Evolutionary conservation across 2,329 filamentous ascomycete genomes (phyloP), one percentile per base, ranked within the genome.

Genomic region (Ophiocordyceps robertsii): DNA sequence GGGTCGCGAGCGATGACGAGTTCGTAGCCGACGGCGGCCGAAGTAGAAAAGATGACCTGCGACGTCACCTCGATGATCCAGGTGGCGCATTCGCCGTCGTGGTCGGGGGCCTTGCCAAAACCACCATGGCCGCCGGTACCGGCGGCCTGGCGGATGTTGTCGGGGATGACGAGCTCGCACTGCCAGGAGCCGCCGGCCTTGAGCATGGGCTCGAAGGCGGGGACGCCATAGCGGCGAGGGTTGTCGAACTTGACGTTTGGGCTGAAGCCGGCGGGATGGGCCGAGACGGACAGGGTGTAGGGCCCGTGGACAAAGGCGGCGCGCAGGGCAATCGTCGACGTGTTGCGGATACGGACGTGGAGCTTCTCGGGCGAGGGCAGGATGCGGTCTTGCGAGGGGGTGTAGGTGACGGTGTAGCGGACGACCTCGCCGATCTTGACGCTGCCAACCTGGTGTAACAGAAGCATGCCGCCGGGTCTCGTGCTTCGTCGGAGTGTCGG

Each of bases 281-380:
- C 84, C 41, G 89, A 80, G 39, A 89, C 82, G 54, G 87, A 88
- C 32, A 96, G 73, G 1, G 82, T 93, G 59, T 98, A 98, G 1
- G 92, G 92, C 0, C 92, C 92, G 64, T 95, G 92, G 42, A 98
- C 82, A 60, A 95, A 98, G 44, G 92, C 92, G 42, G 92, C 92
- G 56, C 92, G 85, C 33, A 96, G 70, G 14, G 92, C 85, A 49
- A 95, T 85, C 44, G 86, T 83, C 33, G 84, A 92, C 10, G 85
- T 89, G 62, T 98, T 98, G 60, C 85, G 90, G 59, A 98, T 80
- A 53, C 85, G 87, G 38, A 98, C 76, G 62, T 86, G 77, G 32
- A 98, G 77, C 53, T 79, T 73, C 49, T 82, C 69, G 27, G 90
- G 90, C 5, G 86, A 82, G 4, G 92, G 92, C 3, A 95, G 73